Evolutionary conservation across 176 grass and related monocot genomes (phyloP), one percentile per base, ranked within the genome.

Genomic region (Triticum monococcum): DNA sequence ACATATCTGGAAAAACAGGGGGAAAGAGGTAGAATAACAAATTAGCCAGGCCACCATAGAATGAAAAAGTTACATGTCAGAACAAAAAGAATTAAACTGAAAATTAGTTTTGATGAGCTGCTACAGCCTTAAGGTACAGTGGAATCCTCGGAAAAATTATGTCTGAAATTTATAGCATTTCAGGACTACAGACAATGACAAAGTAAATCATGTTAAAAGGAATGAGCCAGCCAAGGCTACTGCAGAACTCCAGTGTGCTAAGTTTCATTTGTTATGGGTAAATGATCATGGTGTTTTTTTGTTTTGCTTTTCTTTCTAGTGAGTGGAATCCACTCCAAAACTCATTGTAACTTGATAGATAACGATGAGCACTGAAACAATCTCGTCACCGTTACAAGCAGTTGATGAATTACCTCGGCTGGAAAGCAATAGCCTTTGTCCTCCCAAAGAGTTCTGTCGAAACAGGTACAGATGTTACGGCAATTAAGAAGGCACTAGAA

Each of bases 401-500:
- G 64, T 79, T 43, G 66, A 84, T 64, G 54, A 85, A 81, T 81
- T 98, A 98, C 96, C 96, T 98, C 31, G 93, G 96, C 70, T 93
- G 92, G 79, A 98, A 95, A 88, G 88, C 81, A 91, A 98, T 89
- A 85, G 87, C 91, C 80, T 92, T 92, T 62, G 96, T 98, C 86
- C 90, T 93, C 48, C 96, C 96, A 89, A 92, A 88, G 52, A 98
- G 90, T 74, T 98, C 91, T 50, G 84, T 81, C 79, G 91, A 90
- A 92, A 98, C 91, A 84, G 96, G 90, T 77, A 95, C 82, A 87
- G 93, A 94, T 75, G 90, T 84, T 52, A 56, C 90, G 79, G 91
- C 86, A 80, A 95, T 64, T 88, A 98, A 91, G 92, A 92, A 95
- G 41, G 96, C 91, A 85, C 88, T 94, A 81, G 91, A 84, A 84